A percentile compares a stretch with the other conserved stretches of the same genome.
These are phyloP conservation scores for Colletotrichum tropicale DNA, from an alignment of 2,329 filamentous ascomycete genomes.

Conservation along the genomic window DNA sequence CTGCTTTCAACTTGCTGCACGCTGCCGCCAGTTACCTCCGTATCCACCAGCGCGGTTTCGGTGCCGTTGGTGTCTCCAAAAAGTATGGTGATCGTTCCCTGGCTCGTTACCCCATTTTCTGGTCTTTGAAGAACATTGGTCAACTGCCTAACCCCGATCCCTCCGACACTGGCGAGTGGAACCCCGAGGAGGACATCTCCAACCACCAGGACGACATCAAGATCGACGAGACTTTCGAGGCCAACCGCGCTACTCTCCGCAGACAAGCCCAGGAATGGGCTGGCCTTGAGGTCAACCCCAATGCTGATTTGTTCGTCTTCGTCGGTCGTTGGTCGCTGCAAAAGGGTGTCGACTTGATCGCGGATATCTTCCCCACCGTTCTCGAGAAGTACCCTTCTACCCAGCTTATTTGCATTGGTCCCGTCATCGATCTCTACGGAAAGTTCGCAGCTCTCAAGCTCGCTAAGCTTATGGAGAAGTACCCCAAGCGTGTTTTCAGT, in stretches of 20 bases:
- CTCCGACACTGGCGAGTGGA: conserved; percentile 66
- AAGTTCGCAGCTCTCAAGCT: conserved; percentile 72
- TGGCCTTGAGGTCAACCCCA: conserved; percentile 62
- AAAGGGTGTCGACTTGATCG: conserved; percentile 72
- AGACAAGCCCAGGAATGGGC: conserved; percentile 72
- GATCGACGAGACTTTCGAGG: conserved; percentile 61
- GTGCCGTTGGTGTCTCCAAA: conserved; percentile 70
- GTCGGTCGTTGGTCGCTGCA: conserved; percentile 74
- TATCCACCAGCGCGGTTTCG: conserved; percentile 70
- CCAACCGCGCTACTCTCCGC: conserved; percentile 55
- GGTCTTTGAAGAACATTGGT: conserved; percentile 67
- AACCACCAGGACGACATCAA: conserved; percentile 48
- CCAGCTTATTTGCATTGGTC: conserved; percentile 67
- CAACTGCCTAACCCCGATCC: conserved; percentile 70
- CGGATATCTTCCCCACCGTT: conserved; percentile 68
- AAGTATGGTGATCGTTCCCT: conserved; percentile 72
- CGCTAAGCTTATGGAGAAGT: conserved; percentile 66
- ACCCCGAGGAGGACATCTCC: conserved; percentile 48
- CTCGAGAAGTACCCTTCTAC: conserved; percentile 63
- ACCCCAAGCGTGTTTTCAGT: conserved; percentile 69
- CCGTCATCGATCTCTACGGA: conserved; percentile 71
- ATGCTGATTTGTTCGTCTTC: conserved; percentile 71
- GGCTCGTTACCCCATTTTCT: conserved; percentile 72
- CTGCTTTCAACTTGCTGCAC: conserved; percentile 72
- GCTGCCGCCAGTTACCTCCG: conserved; percentile 70